Base-by-base conservation (phyloP, 2,329 filamentous ascomycete genomes). In the Xylariaceae sp. region DNA sequence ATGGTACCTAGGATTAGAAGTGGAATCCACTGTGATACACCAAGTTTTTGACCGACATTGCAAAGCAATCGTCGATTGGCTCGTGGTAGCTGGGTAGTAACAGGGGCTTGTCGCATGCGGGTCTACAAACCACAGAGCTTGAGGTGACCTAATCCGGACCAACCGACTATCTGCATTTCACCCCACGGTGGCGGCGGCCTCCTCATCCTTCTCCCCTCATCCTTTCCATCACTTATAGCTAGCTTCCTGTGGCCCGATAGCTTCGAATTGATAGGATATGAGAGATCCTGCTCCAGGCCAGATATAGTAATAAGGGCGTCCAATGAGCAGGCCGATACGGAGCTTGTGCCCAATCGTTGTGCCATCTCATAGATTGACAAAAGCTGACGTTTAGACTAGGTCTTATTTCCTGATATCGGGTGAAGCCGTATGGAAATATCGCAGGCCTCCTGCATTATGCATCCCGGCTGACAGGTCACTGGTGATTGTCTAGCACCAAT, bases 81-180 rank as follows among this genome's bases (percentile, higher is more conserved):
- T 45, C 11, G 17, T 24, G 16, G 26, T 5, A 23, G 19, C 12
- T 6, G 9, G 4, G 19, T 33, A 31, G 34, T 31, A 43, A 24
- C n/a, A 39, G 23, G 29, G 31, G 49, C 17, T 28, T 29, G n/a
- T 16, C 33, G 34, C 37, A 21, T 41, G 41, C 33, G 33, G 40
- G 29, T 37, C 17, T 19, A 19, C 14, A 40, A 55, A 50, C 56
- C 56, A 55, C 55, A 54, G 55, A 58, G 56, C 56, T 58, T 58
- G 40, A 48, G 29, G 36, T 43, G 34, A 53, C 48, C 54, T 36
- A 37, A 36, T 49, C 29, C n/a, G n/a, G 26, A 23, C 23, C 23
- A 26, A 34, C 36, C 26, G n/a, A 17, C 41, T n/a, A n/a, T n/a
- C n/a, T n/a, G n/a, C n/a, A n/a, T n/a, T n/a, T n/a, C n/a, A n/a